Evolutionary conservation across 2,329 filamentous ascomycete genomes (phyloP), one percentile per base, ranked within the genome.

Genomic region (Ceratocystis eucalypticola): DNA sequence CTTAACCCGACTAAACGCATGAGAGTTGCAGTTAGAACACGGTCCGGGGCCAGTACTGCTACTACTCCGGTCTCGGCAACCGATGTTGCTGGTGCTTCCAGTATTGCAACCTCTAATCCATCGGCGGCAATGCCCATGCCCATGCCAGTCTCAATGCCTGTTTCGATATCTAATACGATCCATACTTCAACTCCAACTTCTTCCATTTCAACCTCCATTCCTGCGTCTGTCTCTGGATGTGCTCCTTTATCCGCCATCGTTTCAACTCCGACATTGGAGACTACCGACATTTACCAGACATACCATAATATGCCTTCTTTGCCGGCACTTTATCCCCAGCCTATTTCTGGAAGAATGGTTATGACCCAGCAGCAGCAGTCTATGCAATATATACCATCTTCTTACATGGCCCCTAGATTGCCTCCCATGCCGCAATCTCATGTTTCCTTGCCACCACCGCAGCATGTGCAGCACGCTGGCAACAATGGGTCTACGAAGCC

Each of bases 401-500:
- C 55, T 3, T 59, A 59, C 22, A 59, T 59, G 7, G 15, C 55
- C 2, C 55, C 30, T 4, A 59, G 55, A 33, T 30, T 62, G 74
- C 74, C 64, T 71, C 74, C 62, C 79, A 78, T 69, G 71, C 64
- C 20, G 20, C 68, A 61, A 71, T 76, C 48, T 20, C 73, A 77
- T 2, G 48, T 17, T 25, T 12, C 48, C n/a, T 15, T 30, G 15
- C 55, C 55, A 20, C 25, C 15, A 5, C 55, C 55, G 1, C 15
- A 5, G 17, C 30, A 28, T 59, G 6, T 30, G 1, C 5, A 10
- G 6, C 30, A 30, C 3, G 28, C 28, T n/a, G 10, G 59, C 25
- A 72, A 76, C 72, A 69, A 76, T 75, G 76, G 84, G 74, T 89
- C 91, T 17, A 85, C 89, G 25, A 94, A 93, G 76, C 83, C 87